A percentile compares a stretch with the other conserved stretches of the same genome.
These are phyloP conservation scores for Cercospora sojina DNA, from an alignment of 2,329 filamentous ascomycete genomes.

Conservation along the genomic window DNA sequence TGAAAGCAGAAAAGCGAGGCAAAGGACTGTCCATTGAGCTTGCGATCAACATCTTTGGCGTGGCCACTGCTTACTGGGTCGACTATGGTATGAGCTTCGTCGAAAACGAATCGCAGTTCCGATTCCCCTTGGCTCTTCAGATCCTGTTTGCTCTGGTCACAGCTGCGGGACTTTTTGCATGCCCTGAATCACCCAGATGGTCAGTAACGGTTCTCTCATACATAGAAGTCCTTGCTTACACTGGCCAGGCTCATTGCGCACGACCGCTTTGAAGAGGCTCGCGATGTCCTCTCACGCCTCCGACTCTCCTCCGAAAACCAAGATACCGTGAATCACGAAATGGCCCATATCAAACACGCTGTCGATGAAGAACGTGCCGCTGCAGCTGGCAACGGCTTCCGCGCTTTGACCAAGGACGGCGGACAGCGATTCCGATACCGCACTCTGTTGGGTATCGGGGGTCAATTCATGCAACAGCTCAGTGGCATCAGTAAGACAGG, in stretches of 20 bases:
- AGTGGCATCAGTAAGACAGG: conserved; percentile 30
- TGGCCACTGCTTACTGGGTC: conserved; percentile 23
- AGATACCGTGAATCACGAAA: conserved; percentile 28
- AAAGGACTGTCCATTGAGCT: conserved; percentile 34
- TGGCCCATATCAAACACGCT: conserved; percentile 43
- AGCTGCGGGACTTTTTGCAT: conserved; percentile 38
- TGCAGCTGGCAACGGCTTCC: conserved; percentile 34
- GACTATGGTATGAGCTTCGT: conserved; percentile 41
- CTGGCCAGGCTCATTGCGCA: conserved; percentile 31
- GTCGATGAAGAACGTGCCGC: conserved; percentile 45
- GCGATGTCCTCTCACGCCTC: conserved; percentile 33
- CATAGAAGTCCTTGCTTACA: too few relatives aligned
- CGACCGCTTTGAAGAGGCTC: conserved; percentile 31
- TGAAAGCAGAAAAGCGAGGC: conserved; percentile 44
- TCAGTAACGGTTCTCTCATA: too few relatives aligned
- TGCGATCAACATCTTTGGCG: conserved; percentile 41
- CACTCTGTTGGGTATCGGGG: conserved; percentile 45
- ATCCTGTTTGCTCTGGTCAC: conserved; percentile 41
- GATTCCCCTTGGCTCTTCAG: conserved; percentile 48
- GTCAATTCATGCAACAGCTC: conserved; percentile 50
- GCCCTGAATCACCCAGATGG: conserved; percentile 43
- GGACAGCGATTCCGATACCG: conserved; percentile 45
- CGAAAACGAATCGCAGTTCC: conserved; percentile 40
- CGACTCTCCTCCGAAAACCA: conserved; percentile 32
- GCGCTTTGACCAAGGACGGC: conserved; percentile 45